phyloP scores from a whole-genome alignment of 2,329 filamentous ascomycete genomes.

The Exophiala lecanii-corni region DNA sequence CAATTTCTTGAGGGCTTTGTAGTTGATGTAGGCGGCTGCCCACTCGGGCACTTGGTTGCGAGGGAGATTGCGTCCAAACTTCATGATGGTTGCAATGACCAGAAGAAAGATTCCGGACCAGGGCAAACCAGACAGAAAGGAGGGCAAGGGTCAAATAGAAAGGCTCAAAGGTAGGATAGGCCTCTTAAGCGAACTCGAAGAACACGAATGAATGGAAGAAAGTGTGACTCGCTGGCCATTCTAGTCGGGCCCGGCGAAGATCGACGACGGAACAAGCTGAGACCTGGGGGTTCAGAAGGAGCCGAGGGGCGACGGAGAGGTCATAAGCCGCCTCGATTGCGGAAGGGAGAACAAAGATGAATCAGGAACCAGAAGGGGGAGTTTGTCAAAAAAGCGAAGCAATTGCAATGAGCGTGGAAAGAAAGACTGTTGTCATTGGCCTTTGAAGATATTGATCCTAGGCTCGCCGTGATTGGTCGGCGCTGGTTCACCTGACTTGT shows the following conservation, averaged over 20 bases:
- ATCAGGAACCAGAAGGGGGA: not conserved
- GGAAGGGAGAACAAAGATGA: not conserved
- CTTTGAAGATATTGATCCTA: not conserved
- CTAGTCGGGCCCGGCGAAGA: slow-evolving; percentile 3
- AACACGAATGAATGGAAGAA: slow-evolving; percentile 20
- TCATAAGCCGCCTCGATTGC: not conserved
- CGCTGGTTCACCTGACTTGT: not conserved
- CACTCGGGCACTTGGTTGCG: slow-evolving; percentile 49
- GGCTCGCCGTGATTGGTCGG: not conserved
- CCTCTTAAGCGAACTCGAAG: slow-evolving; percentile 23
- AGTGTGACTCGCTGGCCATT: slow-evolving; percentile 18
- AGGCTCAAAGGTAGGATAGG: slow-evolving; percentile 2
- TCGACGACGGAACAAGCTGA: too few relatives aligned
- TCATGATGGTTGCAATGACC: slow-evolving; percentile 35
- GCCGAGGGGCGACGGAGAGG: not conserved
- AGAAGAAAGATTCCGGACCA: too few relatives aligned
- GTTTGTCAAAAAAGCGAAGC: not conserved
- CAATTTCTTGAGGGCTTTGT: slow-evolving; percentile 74
- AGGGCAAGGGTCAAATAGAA: not conserved
- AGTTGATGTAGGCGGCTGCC: slow-evolving; percentile 48
- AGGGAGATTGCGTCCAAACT: slow-evolving; percentile 47
- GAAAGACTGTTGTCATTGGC: slow-evolving; percentile 3
- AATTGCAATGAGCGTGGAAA: slow-evolving; percentile 1
- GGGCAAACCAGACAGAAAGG: too few relatives aligned
- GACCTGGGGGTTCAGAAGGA: too few relatives aligned